Percentiles rank a stretch among this genome's conserved stretches.
Evolutionary conservation across 2,329 filamentous ascomycete genomes (phyloP).

Genomic region (Claviceps purpurea): DNA sequence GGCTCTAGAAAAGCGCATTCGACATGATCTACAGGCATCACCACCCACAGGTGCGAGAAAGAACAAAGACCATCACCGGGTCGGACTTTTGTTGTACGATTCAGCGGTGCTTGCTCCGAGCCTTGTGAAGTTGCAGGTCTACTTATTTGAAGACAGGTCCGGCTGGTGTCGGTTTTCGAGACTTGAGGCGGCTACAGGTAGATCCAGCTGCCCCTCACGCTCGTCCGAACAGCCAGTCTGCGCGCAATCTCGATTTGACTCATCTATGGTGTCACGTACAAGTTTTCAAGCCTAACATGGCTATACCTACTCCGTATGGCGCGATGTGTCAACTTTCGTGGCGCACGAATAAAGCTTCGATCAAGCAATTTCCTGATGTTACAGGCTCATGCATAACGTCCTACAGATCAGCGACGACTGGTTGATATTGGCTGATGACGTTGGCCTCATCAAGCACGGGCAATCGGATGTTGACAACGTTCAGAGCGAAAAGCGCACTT

Average conservation of each 20-base stretch:
- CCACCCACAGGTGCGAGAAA: slow-evolving; percentile 1
- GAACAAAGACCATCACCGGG: slow-evolving; percentile 30
- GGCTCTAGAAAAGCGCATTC: slow-evolving; percentile 40
- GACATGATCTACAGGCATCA: slow-evolving; percentile 32
- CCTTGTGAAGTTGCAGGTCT: slow-evolving; percentile 42
- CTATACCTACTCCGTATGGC: slow-evolving; percentile 50
- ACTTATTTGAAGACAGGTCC: neutral
- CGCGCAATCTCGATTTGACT: slow-evolving; percentile 30
- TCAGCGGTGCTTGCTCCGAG: slow-evolving; percentile 31
- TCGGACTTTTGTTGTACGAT: slow-evolving; percentile 43
- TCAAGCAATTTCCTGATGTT: slow-evolving; percentile 3
- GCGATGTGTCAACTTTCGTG: slow-evolving; percentile 53
- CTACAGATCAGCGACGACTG: slow-evolving; percentile 11
- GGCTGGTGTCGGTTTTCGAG: slow-evolving; percentile 29
- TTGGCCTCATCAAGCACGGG: too few species aligned
- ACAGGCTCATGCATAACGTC: slow-evolving; percentile 22
- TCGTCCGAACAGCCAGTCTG: slow-evolving; percentile 47
- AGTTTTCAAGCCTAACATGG: slow-evolving; percentile 30
- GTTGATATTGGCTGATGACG: too few species aligned
- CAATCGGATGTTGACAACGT: too few species aligned
- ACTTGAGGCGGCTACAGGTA: slow-evolving; percentile 30
- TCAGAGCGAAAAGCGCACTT: too few species aligned
- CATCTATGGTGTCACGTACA: slow-evolving; percentile 44
- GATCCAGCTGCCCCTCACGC: slow-evolving; percentile 18
- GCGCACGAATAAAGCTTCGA: slow-evolving; percentile 21